Evolutionary conservation across 768 basidiomycete species (phyloP), one percentile per base, ranked within the genome.

Genomic region (Lactarius vividus): DNA sequence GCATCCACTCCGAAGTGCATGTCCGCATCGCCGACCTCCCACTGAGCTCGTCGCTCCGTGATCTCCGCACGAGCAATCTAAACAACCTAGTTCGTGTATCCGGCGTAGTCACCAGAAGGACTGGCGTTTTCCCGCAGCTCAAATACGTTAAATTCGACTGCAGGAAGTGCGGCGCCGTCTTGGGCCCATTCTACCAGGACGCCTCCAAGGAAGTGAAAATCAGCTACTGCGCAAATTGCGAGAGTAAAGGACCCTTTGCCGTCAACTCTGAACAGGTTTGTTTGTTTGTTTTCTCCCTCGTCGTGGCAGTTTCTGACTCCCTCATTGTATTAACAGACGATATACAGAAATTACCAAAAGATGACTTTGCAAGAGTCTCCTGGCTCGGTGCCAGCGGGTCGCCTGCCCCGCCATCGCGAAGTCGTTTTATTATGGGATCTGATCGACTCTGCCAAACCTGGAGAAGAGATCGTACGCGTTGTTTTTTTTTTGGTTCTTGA

Each of bases 111-210:
- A 99, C 97, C 1, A 82, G 97, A 64, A 84, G 97, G 44, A 94
- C 88, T 10, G 96, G 97, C 11, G 96, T 99, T 11, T 98, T 98
- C 77, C 97, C 97, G n/a, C 97, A 99, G 76, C 80, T 99, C 66
- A 98, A 99, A 79, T 97, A 98, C 73, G 96, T 99, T 76, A 98
- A 98, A 75, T 99, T 99, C 72, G 94, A 98, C 75, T 99, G 97
- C 77, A 84, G 84, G 62, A 98, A 96, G 75, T 99, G 97, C 72
- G 89, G 91, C 20, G 91, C 88, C n/a, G 87, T 93, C 31, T 82
- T 98, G 18, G 97, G 97, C 16, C 97, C 97, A 1, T 98, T 98
- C 81, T 96, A 94, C 75, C 97, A 99, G 80, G 97, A 98, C 76
- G 93, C 94, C 8, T 90, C 89, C 42, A 91, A 86, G 77, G 97